Evolutionary conservation across 805 yeast genomes (phyloP), one percentile per base, ranked within the genome.

Genomic region (Wickerhamiella dianesei): DNA sequence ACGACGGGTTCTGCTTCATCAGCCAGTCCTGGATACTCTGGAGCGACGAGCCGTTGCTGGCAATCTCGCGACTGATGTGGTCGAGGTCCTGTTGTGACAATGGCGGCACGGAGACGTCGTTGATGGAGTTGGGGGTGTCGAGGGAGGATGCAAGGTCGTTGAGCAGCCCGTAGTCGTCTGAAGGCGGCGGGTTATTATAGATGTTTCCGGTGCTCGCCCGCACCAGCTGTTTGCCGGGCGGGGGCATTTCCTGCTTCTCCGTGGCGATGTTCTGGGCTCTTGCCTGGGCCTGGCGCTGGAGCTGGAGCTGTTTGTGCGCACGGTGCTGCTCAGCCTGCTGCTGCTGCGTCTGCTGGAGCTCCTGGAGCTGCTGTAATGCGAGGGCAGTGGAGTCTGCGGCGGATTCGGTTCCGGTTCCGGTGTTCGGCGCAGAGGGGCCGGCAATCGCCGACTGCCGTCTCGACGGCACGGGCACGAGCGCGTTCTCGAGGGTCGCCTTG

Each of bases 11-110:
- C 21, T 42, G 46, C 29, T 17, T 16, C 37, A 32, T 21, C 5
- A 54, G 47, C 53, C 52, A 51, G 41, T 53, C 55, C 35, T 54
- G 50, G 32, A 54, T 50, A 29, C 25, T 41, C 43, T 53, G 52
- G 35, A 54, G 21, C n/a, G 51, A 44, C 17, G 14, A 17, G 19
- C 50, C 53, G 16, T 51, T 47, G n/a, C 29, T n/a, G 16, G 44
- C 40, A 13, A 54, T 17, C 2, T 52, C 53, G 13, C 46, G 39
- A 16, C 42, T 41, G 35, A 53, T 45, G 43, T 53, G 51, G 9
- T 53, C 56, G 8, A 53, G 46, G 19, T 48, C 50, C 32, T 46
- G 49, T 41, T 35, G 44, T 2, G 54, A 46, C 8, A 43, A 41
- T 20, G 51, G 44, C 36, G 56, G 49, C 44, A 42, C 25, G 9